Percentiles rank a stretch among this genome's conserved stretches.
These are phyloP conservation scores for Euphorbia schlechtendalii DNA, from an alignment of 441 rosid genomes.

Conservation along the genomic window DNA sequence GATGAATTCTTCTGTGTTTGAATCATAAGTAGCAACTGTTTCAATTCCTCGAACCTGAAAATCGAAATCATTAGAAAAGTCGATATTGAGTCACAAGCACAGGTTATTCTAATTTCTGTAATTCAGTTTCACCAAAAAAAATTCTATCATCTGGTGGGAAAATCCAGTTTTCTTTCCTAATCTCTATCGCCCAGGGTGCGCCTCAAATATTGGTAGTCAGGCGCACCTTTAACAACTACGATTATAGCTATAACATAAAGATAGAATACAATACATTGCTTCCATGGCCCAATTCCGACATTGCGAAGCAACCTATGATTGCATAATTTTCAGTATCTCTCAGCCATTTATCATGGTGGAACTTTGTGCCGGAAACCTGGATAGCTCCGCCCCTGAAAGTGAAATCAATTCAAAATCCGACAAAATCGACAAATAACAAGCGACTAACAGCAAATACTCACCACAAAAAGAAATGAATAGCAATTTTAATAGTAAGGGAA, in stretches of 20 bases:
- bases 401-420: constrained; percentile 8
- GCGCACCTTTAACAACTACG: no score
- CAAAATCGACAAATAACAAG: not conserved
- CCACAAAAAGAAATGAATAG: constrained; percentile 89
- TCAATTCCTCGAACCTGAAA: constrained; percentile 85
- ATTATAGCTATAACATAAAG: not conserved
- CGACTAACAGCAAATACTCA: constrained; percentile 17
- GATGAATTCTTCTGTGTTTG: constrained; percentile 65
- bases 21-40: constrained; percentile 78
- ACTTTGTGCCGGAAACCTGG: constrained; percentile 66
- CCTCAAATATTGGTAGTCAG: no score
- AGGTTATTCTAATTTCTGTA: no score
- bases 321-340: constrained; percentile 54
- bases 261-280: constrained; percentile 51
- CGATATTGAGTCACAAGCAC: not conserved
- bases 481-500: constrained; percentile 57
- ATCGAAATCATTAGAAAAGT: constrained; percentile 2
- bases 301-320: constrained; percentile 85
- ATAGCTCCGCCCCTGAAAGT: constrained; percentile 76
- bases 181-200: no score
- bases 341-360: constrained; percentile 92
- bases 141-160: no score
- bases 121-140: no score
- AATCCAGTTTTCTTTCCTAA: no score
- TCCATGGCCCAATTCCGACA: constrained; percentile 98